These are phyloP conservation scores for Colletotrichum truncatum DNA, from an alignment of 2,329 filamentous ascomycete species.

Conservation along the genomic window DNA sequence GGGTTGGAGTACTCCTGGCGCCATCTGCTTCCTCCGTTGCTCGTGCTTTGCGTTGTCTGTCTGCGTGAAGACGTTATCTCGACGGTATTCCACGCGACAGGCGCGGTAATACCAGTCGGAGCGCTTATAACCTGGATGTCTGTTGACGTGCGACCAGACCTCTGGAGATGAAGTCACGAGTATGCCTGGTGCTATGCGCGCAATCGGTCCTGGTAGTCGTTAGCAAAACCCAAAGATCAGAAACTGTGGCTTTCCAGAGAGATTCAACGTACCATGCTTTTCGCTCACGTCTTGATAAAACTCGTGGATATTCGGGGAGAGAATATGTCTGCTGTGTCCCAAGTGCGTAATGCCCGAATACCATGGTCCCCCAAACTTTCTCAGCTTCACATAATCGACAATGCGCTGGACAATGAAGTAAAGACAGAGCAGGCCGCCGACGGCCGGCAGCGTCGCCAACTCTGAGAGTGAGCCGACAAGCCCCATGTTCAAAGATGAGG, in stretches of 20 bases:
- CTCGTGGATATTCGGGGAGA: slow-evolving; percentile 32
- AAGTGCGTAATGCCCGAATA: slow-evolving; percentile 33
- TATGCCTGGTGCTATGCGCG: slow-evolving; percentile 53
- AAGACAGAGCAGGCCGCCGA: not conserved
- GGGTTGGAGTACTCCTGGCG: slow-evolving; percentile 54
- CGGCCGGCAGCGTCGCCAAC: not conserved
- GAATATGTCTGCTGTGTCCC: slow-evolving; percentile 37
- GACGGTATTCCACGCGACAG: slow-evolving; percentile 56
- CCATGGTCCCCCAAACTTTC: slow-evolving; percentile 35
- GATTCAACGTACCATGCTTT: slow-evolving; percentile 38
- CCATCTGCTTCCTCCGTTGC: slow-evolving; percentile 56
- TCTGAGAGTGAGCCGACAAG: not conserved
- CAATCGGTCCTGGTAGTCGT: slow-evolving; percentile 37
- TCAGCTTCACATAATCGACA: slow-evolving; percentile 23
- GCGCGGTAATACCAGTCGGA: slow-evolving; percentile 55
- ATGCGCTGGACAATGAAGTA: not conserved
- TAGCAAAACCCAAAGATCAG: not conserved
- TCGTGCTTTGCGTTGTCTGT: slow-evolving; percentile 58
- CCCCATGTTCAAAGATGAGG: not conserved
- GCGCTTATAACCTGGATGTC: slow-evolving; percentile 50
- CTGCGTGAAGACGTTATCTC: slow-evolving; percentile 63
- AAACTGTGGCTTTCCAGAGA: too few species aligned
- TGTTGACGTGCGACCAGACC: slow-evolving; percentile 53
- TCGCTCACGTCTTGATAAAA: slow-evolving; percentile 37
- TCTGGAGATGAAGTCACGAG: slow-evolving; percentile 59